A percentile compares a stretch with the other conserved stretches of the same genome.
Evolutionary conservation across 805 yeast species (phyloP).

Genomic region (Saitoella complicata): DNA sequence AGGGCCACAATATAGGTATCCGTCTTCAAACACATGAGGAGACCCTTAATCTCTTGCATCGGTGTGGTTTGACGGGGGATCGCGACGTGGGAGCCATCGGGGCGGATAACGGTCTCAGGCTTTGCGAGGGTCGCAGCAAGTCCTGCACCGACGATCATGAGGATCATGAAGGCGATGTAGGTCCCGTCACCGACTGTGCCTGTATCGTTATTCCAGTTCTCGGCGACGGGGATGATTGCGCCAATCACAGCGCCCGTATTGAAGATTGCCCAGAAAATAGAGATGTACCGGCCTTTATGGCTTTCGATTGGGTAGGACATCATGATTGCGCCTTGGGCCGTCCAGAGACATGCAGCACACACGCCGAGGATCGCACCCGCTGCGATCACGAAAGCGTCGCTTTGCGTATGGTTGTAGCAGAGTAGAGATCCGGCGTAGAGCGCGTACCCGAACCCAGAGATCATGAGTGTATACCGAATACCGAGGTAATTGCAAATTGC

Average conservation of each 20-base stretch:
- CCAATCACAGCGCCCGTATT: conserved; percentile 49
- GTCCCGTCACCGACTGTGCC: conserved; percentile 31
- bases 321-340: conserved; percentile 41
- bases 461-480: conserved; percentile 25
- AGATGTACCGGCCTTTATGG: conserved; percentile 36
- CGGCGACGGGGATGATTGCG: conserved; percentile 38
- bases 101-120: conserved; percentile 30
- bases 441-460: conserved; percentile 34
- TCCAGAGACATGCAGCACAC: conserved; percentile 41
- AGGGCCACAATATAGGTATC: conserved; percentile 23
- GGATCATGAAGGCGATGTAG: conserved; percentile 36
- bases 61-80: conserved; percentile 30
- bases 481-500: conserved; percentile 37
- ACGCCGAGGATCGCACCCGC: conserved; percentile 43
- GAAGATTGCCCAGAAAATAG: conserved; percentile 45
- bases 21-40: conserved; percentile 23
- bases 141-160: conserved; percentile 32
- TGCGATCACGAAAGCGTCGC: conserved; percentile 36
- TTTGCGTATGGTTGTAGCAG: conserved; percentile 29
- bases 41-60: conserved; percentile 28
- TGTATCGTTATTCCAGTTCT: conserved; percentile 27
- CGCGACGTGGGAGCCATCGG: conserved; percentile 35
- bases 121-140: conserved; percentile 35
- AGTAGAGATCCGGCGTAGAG: conserved; percentile 31
- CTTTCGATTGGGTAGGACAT: conserved; percentile 42